These are phyloP conservation scores for Cyberlindnera lachancei DNA, from an alignment of 805 yeast species.

Conservation along the genomic window DNA sequence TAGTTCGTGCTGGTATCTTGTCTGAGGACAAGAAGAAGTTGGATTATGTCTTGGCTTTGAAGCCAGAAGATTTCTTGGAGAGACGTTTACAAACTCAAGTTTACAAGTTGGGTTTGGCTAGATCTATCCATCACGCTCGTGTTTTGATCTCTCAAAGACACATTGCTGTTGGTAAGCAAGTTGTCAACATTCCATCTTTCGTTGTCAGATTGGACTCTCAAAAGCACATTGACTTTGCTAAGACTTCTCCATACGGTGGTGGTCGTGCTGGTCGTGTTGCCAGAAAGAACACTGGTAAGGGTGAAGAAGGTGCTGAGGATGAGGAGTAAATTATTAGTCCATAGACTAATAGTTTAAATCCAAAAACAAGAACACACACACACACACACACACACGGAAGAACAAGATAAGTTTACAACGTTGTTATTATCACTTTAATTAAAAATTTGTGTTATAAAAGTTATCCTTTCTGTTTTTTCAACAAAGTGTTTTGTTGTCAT, in stretches of 20 bases:
- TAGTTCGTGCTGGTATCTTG: conserved; percentile 98
- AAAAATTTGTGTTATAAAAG: conserved; percentile 7
- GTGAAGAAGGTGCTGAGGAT: conserved; percentile 67
- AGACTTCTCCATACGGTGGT: conserved; percentile 99
- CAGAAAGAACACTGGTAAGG: conserved; percentile 56
- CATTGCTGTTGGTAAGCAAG: conserved; percentile 99
- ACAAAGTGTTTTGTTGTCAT: no score
- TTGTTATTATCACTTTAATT: no score
- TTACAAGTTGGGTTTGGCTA: conserved; percentile 98
- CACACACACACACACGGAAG: no score
- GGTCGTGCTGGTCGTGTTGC: conserved; percentile 99
- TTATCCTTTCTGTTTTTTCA: conserved; percentile 1
- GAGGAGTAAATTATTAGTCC: conserved; percentile 43
- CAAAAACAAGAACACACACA: no score
- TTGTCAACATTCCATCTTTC: conserved; percentile 98
- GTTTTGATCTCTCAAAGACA: conserved; percentile 98
- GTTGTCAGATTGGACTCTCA: conserved; percentile 99
- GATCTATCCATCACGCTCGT: conserved; percentile 99
- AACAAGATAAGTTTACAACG: no score
- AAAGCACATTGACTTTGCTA: conserved; percentile 99
- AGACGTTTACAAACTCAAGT: conserved; percentile 99
- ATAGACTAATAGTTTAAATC: no score
- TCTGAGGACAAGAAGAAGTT: conserved; percentile 99
- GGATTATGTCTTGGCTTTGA: conserved; percentile 98
- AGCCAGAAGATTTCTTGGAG: conserved; percentile 98